These are phyloP conservation scores for Grifola frondosa DNA, from an alignment of 1,284 basidiomycete genomes.

Conservation along the genomic window DNA sequence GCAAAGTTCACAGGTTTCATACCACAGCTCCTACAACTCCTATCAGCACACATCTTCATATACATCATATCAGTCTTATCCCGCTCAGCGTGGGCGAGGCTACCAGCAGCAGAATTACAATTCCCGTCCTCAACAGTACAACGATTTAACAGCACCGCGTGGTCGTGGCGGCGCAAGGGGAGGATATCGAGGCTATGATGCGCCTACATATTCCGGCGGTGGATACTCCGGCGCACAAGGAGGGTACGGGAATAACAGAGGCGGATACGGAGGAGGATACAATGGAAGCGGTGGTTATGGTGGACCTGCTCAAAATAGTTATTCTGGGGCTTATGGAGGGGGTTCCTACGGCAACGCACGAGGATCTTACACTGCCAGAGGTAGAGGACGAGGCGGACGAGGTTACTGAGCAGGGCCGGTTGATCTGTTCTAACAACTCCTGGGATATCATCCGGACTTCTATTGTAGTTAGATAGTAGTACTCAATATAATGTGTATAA, in stretches of 20 bases:
- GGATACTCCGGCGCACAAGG: slow-evolving; percentile 17
- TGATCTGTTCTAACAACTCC: background rate
- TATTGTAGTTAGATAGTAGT: slow-evolving; percentile 6
- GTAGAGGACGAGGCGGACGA: slow-evolving; percentile 43
- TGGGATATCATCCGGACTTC: background rate
- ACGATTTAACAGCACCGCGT: slow-evolving; percentile 17
- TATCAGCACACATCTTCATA: slow-evolving; percentile 17
- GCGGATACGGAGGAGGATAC: slow-evolving; percentile 22
- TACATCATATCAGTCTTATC: slow-evolving; percentile 15
- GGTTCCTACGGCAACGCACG: slow-evolving; percentile 18
- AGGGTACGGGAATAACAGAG: slow-evolving; percentile 29
- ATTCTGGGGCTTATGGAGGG: slow-evolving; percentile 30
- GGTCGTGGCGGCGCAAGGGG: slow-evolving; percentile 17
- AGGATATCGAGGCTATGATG: slow-evolving; percentile 10
- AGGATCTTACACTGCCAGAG: slow-evolving; percentile 31
- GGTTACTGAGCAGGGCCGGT: slow-evolving; percentile 33
- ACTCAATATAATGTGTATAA: slow-evolving; percentile 15
- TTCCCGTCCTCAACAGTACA: slow-evolving; percentile 12
- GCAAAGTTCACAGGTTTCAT: too few relatives aligned
- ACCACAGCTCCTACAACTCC: slow-evolving; percentile 13
- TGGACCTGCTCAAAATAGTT: slow-evolving; percentile 16
- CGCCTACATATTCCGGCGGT: slow-evolving; percentile 7
- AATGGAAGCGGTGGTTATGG: slow-evolving; percentile 27
- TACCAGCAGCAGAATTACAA: slow-evolving; percentile 9
- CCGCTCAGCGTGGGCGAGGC: slow-evolving; percentile 15